Evolutionary conservation across 805 yeast genomes (phyloP), one percentile per base, ranked within the genome.

Genomic region (Yamadazyma takamatsuzukensis): DNA sequence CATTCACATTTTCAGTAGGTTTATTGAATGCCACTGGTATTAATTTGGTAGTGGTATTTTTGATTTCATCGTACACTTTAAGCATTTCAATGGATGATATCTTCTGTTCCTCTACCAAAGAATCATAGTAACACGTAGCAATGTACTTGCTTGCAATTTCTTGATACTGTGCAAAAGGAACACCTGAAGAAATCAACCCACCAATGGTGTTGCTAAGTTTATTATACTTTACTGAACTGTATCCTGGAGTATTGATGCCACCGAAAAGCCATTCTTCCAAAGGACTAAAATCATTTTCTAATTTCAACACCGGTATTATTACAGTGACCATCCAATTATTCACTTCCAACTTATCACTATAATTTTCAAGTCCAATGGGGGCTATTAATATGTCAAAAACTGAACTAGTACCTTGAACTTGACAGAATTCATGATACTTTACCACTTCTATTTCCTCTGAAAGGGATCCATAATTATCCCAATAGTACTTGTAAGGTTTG

Each of bases 41-140:
- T 21, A 42, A 21, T 10, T 33, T 21, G 4, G 30, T 14, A 1
- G 24, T 37, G 0, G 65, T 59, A 5, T 42, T 48, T 13, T 40
- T 44, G 4, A 65, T 56, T 2, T 38, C 29, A 37, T 54, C 62
- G 33, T 61, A 63, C 15, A 55, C 51, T 19, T 47, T 48, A 7
- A 45, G 44, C 14, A 48, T 49, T 16, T 59, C 65, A 10, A 59
- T 29, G 1, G 65, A 49, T 5, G 53, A 23, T 8, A 49, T 18
- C 1, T 37, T 30, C 13, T 45, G 47, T 15, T 38, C 32, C 9
- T 29, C 18, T 9, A 37, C 31, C 14, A 34, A 32, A 4, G 47
- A 32, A 21, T 54, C 49, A 29, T 39, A 54, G 36, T 53, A 58
- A 25, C 53, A 47, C 7, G 49, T 34, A 4, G 46, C 50, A 8